Evolutionary conservation across 2,329 filamentous ascomycete species (phyloP).

Genomic region (Cyanodermella asteris): DNA sequence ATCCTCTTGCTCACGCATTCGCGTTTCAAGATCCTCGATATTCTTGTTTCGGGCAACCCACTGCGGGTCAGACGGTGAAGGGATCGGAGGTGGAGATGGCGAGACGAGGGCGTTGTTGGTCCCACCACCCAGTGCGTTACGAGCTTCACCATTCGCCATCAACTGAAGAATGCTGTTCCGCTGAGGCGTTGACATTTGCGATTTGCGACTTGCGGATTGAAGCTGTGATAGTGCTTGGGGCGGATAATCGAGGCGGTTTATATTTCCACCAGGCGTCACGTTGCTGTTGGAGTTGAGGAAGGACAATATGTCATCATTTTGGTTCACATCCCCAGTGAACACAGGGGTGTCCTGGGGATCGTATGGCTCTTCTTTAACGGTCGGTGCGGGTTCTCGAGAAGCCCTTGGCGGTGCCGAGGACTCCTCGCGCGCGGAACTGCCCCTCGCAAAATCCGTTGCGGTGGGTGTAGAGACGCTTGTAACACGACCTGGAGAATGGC

Average conservation of each 20-base stretch:
- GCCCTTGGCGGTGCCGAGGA: too few relatives aligned
- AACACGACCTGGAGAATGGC: too few relatives aligned
- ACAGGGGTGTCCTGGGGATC: too few relatives aligned
- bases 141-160: slow-evolving; percentile 14
- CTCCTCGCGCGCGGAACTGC: too few relatives aligned
- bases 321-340: too few relatives aligned
- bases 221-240: slow-evolving; percentile 24
- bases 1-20: slow-evolving; percentile 58
- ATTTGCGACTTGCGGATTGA: slow-evolving; percentile 19
- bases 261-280: too few relatives aligned
- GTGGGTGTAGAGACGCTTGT: too few relatives aligned
- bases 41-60: slow-evolving; percentile 51
- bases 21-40: slow-evolving; percentile 53
- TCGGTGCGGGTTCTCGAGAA: too few relatives aligned
- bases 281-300: slow-evolving; percentile 24
- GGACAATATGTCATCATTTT: slow-evolving; percentile 27
- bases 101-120: slow-evolving; percentile 31
- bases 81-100: slow-evolving; percentile 30
- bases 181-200: slow-evolving; percentile 25
- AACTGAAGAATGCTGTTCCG: slow-evolving; percentile 24
- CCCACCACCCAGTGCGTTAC: slow-evolving; percentile 4
- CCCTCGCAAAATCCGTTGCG: too few relatives aligned
- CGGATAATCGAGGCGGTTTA: slow-evolving; percentile 26
- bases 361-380: too few relatives aligned
- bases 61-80: slow-evolving; percentile 30